These are phyloP conservation scores for Aspergillus costaricaensis DNA, from an alignment of 2,329 filamentous ascomycete genomes.

Conservation along the genomic window DNA sequence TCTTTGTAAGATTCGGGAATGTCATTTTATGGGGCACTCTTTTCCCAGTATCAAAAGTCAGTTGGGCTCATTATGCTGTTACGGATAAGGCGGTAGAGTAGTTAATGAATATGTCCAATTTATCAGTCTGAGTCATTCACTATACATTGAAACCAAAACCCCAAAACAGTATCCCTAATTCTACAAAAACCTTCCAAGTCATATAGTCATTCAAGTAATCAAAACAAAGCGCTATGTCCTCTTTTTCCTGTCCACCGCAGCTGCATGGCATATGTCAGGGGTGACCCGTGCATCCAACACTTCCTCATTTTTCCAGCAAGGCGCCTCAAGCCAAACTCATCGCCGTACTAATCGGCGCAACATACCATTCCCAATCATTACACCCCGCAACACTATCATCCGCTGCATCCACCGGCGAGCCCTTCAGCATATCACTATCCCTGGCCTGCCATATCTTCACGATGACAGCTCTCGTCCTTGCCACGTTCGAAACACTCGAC, in stretches of 20 bases:
- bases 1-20: too few species aligned
- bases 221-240: not conserved
- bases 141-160: too few species aligned
- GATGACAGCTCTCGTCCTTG: conserved; percentile 50
- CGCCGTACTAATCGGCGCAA: conserved; percentile 45
- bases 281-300: not conserved
- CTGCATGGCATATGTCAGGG: not conserved
- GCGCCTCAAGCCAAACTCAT: conserved; percentile 46
- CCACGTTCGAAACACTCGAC: conserved; percentile 47
- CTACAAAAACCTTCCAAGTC: not conserved
- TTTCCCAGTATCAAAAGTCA: too few species aligned
- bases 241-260: not conserved
- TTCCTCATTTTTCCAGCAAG: not conserved
- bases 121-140: too few species aligned
- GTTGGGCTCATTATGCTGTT: too few species aligned
- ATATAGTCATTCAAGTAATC: not conserved
- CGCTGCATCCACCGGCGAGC: conserved; percentile 16
- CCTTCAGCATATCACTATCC: conserved; percentile 38
- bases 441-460: conserved; percentile 51
- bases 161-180: too few species aligned
- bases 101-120: too few species aligned
- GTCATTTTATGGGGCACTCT: too few species aligned
- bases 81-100: too few species aligned
- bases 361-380: conserved; percentile 48
- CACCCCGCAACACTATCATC: conserved; percentile 15